Base-by-base conservation (phyloP, 345 rosid species). In the Melaleuca quinquenervia region DNA sequence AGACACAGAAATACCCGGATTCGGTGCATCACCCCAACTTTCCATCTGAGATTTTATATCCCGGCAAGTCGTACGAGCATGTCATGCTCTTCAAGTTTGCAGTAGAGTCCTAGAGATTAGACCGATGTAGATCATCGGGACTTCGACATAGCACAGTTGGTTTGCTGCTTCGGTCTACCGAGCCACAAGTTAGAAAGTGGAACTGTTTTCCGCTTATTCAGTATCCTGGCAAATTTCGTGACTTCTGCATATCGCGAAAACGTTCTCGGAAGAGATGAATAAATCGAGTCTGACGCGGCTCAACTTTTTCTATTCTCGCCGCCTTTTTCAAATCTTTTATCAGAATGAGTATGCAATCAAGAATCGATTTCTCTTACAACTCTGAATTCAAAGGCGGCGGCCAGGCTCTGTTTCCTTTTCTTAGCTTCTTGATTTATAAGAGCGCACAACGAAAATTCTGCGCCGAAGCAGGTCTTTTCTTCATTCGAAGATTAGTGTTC, bases 1-100 rank as follows among this genome's bases (percentile, higher is more conserved):
- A 96, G 91, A 97, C 99, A 74, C 98, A 96, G 89, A 91, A 91
- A 44, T 97, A 88, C 86, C 99, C 98, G 11, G 92, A 97, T n/a
- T 87, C 98, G 0, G 92, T 97, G 13, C 94, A 96, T 84, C 89
- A 92, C 51, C 98, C 95, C 0, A 93, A 94, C 27, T 96, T 97
- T 80, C 99, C 99, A 84, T 92, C 98, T 0, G 89, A 89, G 76
- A 91, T 95, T 82, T 88, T 97, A 58, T 55, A 89, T 44, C 94
- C 96, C 3, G 95, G 94, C 32, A 55, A 91, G 84, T 82, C 85
- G 7, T 96, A 96, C 87, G 91, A 90, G 90, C 98, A 97, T 86
- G 45, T 87, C 55, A 97, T 95, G 99, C 85, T 88, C 82, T 89
- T 92, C 58, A 90, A 90, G 95, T 96, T 97, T 87, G 91, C 94